These are phyloP conservation scores for Erythrophleum fordii DNA, from an alignment of 306 rosid genomes.

Conservation along the genomic window DNA sequence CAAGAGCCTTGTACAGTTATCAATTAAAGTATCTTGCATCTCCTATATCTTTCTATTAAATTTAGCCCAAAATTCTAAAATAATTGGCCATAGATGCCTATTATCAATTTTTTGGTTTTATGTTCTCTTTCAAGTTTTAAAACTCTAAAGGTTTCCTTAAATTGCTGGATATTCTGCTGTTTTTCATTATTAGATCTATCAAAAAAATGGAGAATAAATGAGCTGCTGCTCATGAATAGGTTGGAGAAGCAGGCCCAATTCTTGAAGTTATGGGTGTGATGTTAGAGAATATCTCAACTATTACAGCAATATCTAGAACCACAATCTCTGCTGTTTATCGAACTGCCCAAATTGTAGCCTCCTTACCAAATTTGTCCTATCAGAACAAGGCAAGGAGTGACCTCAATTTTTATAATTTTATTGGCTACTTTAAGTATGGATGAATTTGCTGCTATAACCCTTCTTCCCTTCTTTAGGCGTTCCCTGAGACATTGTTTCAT, in stretches of 20 bases:
- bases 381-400: constrained; percentile 78
- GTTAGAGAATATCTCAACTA: constrained; percentile 77
- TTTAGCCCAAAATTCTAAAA: constrained; percentile 18
- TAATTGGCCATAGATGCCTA: constrained; percentile 28
- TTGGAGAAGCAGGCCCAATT: constrained; percentile 87
- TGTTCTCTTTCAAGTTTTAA: constrained; percentile 25
- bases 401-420: constrained; percentile 22
- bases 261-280: constrained; percentile 87
- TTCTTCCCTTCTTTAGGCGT: constrained; percentile 60
- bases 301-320: constrained; percentile 70
- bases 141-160: background rate
- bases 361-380: constrained; percentile 71
- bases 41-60: constrained; percentile 23
- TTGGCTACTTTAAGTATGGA: constrained; percentile 32
- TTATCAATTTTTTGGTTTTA: constrained; percentile 15
- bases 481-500: constrained; percentile 96
- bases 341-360: constrained; percentile 84
- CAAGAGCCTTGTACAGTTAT: constrained; percentile 78
- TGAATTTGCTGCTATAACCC: constrained; percentile 38
- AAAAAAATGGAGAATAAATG: constrained; percentile 13
- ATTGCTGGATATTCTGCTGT: background rate
- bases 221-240: constrained; percentile 61
- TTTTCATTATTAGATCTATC: constrained; percentile 25
- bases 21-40: constrained; percentile 66
- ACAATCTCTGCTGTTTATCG: constrained; percentile 74